Conservation (phyloP, 805 yeast species). For the Kluyveromyces aestuarii region DNA sequence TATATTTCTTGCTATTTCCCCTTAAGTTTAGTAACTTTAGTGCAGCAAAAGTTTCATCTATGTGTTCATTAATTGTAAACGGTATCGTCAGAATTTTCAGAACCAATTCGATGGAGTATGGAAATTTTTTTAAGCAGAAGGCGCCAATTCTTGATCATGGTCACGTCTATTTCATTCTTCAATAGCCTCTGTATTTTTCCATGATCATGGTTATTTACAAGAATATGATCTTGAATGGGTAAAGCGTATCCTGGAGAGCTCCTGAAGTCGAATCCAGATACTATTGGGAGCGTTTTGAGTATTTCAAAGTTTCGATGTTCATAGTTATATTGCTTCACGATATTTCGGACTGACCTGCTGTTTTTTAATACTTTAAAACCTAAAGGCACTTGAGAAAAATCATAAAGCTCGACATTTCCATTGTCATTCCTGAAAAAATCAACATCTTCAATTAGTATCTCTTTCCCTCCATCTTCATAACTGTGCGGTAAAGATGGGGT, state of each 20-base stretch:
- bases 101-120: slow-evolving; percentile 1
- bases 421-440: slow-evolving; percentile 12
- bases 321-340: slow-evolving; percentile 9
- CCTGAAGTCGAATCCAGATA: slow-evolving; percentile 22
- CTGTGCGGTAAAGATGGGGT: slow-evolving; percentile 12
- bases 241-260: slow-evolving; percentile 19
- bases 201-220: slow-evolving; percentile 11
- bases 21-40: no score
- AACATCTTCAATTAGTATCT: slow-evolving; percentile 8
- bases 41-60: no score
- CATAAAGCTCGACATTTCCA: slow-evolving; percentile 19
- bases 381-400: slow-evolving; percentile 10
- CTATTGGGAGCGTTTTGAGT: slow-evolving; percentile 16
- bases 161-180: slow-evolving; percentile 3
- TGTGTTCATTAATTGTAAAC: no score
- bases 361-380: slow-evolving; percentile 11
- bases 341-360: slow-evolving; percentile 1
- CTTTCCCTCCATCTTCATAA: slow-evolving; percentile 5
- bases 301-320: neutral
- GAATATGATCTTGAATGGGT: slow-evolving; percentile 12
- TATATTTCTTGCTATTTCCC: no score
- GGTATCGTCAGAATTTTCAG: no score
- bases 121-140: slow-evolving; percentile 5
- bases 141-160: slow-evolving; percentile 11
- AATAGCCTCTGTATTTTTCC: slow-evolving; percentile 3